These are phyloP conservation scores for Solanum appendiculatum DNA, from an alignment of 257 asterid species.

Conservation along the genomic window DNA sequence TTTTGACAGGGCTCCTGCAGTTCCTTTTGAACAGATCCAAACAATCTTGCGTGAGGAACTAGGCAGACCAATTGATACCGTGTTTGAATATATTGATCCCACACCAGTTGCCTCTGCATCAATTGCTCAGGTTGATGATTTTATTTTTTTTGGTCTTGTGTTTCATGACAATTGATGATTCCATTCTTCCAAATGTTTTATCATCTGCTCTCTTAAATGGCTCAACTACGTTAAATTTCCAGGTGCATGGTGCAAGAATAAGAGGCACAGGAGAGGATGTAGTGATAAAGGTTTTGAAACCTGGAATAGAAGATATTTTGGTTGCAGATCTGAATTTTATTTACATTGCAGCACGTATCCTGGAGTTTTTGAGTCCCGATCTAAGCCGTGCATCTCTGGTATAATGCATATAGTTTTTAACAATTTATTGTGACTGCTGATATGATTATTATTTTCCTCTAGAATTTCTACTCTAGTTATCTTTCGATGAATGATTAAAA, in stretches of 20 bases:
- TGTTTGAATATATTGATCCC: conserved; percentile 88
- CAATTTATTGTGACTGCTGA: neutral
- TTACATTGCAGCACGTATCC: conserved; percentile 76
- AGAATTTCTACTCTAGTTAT: neutral
- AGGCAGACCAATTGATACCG: conserved; percentile 65
- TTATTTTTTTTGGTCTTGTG: neutral
- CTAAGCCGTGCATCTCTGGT: conserved; percentile 96
- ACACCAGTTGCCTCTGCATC: conserved; percentile 97
- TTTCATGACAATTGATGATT: neutral
- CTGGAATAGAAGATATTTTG: conserved; percentile 83
- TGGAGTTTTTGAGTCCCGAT: conserved; percentile 96
- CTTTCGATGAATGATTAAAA: neutral
- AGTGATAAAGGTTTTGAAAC: conserved; percentile 92
- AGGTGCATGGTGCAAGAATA: conserved; percentile 96
- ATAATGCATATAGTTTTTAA: conserved; percentile 1
- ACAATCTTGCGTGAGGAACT: conserved; percentile 70
- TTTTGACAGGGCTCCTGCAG: conserved; percentile 83
- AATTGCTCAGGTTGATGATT: conserved; percentile 71
- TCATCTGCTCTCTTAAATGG: neutral
- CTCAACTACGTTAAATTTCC: conserved; percentile 18
- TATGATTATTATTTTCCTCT: neutral
- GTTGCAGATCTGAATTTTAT: conserved; percentile 93
- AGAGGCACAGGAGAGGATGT: conserved; percentile 81
- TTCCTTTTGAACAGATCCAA: conserved; percentile 75
- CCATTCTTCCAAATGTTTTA: neutral